Percentiles rank a stretch among this genome's conserved stretches.
phyloP scores from a whole-genome alignment of 306 rosid genomes.

The Abrus pulchellus region DNA sequence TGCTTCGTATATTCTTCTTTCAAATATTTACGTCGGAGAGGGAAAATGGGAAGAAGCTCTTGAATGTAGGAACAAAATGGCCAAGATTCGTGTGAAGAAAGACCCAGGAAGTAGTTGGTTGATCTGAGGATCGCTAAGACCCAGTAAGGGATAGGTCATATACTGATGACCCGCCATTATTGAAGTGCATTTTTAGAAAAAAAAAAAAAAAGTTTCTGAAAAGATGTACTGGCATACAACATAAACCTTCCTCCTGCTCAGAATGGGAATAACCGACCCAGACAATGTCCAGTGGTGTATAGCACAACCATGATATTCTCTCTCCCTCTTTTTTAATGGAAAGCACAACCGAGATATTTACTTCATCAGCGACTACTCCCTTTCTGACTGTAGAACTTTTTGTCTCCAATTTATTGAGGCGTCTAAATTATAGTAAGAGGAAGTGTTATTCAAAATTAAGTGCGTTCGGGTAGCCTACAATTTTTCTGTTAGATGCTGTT shows the following conservation, averaged over 20 bases:
- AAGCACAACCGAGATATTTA: background rate
- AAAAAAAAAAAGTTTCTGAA: background rate
- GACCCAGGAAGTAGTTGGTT: slow-evolving; percentile 62
- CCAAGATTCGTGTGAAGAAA: slow-evolving; percentile 51
- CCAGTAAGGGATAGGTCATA: slow-evolving; percentile 4
- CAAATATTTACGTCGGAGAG: slow-evolving; percentile 55
- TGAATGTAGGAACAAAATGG: slow-evolving; percentile 60
- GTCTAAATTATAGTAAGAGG: background rate
- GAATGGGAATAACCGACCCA: background rate
- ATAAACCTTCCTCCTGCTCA: background rate
- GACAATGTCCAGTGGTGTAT: background rate
- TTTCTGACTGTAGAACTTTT: background rate
- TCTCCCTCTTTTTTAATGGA: background rate
- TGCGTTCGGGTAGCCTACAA: slow-evolving; percentile 4
- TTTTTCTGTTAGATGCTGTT: background rate
- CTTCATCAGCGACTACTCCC: background rate
- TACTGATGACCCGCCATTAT: background rate
- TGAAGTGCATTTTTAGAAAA: slow-evolving; percentile 20
- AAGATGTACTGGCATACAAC: background rate
- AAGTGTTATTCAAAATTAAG: slow-evolving; percentile 9
- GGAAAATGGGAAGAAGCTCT: slow-evolving; percentile 70
- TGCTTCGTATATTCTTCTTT: slow-evolving; percentile 63
- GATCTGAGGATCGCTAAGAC: slow-evolving; percentile 42
- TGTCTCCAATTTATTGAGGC: background rate
- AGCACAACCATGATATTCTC: background rate